Evolutionary conservation across 305 asterid genomes (phyloP).

Genomic region (Solanum aculeatissimum): DNA sequence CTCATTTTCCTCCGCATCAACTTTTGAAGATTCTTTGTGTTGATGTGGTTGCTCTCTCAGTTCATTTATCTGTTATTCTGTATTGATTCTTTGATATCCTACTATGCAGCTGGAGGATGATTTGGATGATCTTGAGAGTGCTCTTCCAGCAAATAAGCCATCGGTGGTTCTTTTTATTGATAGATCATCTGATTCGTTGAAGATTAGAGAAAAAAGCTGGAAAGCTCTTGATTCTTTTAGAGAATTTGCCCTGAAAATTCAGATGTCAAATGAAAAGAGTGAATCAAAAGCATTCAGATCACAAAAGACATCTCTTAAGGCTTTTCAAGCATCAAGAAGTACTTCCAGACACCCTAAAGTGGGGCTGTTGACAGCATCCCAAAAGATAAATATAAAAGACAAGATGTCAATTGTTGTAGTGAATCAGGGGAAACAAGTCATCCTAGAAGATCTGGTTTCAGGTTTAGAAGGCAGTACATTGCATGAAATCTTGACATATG

Average conservation of each 20-base stretch:
- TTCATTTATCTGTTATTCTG: background rate
- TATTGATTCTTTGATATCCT: slow-evolving; percentile 5
- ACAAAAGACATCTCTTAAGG: slow-evolving; percentile 17
- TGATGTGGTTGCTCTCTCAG: background rate
- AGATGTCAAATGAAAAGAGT: slow-evolving; percentile 22
- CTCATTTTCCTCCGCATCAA: no score
- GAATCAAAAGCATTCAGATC: slow-evolving; percentile 25
- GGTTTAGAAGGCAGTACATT: slow-evolving; percentile 67
- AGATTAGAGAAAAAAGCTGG: slow-evolving; percentile 54
- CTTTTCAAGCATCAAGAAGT: slow-evolving; percentile 23
- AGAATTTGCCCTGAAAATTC: slow-evolving; percentile 50
- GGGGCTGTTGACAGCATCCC: slow-evolving; percentile 34
- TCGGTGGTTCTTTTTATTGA: slow-evolving; percentile 79
- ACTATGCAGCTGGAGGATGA: slow-evolving; percentile 61
- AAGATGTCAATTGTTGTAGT: slow-evolving; percentile 54
- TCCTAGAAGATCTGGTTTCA: slow-evolving; percentile 49
- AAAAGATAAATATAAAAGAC: slow-evolving; percentile 36
- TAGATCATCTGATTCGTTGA: slow-evolving; percentile 56
- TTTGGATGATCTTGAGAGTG: slow-evolving; percentile 35
- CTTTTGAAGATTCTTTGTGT: no score
- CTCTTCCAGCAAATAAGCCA: slow-evolving; percentile 60
- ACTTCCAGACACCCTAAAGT: slow-evolving; percentile 34
- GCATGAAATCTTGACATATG: slow-evolving; percentile 64
- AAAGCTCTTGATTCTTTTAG: slow-evolving; percentile 63
- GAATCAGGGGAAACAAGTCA: slow-evolving; percentile 61